A percentile compares a stretch with the other conserved stretches of the same genome.
These are phyloP conservation scores for Wickerhamiella azyma DNA, from an alignment of 805 yeast genomes.

Conservation along the genomic window DNA sequence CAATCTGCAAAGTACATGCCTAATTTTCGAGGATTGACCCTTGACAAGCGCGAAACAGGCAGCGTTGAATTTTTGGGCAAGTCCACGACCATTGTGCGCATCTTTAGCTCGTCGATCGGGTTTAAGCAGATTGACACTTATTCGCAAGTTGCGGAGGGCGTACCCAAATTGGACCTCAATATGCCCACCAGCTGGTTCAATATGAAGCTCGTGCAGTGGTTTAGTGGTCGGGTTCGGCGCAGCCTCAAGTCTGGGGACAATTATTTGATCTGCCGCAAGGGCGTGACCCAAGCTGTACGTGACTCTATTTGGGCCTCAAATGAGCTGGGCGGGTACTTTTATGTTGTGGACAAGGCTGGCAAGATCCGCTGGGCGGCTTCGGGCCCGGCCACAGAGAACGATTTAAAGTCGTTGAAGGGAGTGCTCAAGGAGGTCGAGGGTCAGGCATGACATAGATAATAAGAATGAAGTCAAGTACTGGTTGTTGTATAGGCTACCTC, in stretches of 20 bases:
- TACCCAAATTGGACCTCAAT: conserved; percentile 66
- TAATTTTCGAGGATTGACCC: conserved; percentile 47
- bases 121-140: conserved; percentile 50
- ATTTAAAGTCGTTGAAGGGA: conserved; percentile 34
- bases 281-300: conserved; percentile 43
- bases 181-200: conserved; percentile 63
- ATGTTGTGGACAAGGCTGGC: conserved; percentile 59
- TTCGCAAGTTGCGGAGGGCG: conserved; percentile 35
- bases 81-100: conserved; percentile 49
- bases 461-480: too few relatives aligned
- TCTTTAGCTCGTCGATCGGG: conserved; percentile 58
- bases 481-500: too few relatives aligned
- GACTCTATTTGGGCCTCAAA: conserved; percentile 54
- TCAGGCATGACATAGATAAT: not conserved
- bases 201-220: conserved; percentile 44
- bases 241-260: conserved; percentile 40
- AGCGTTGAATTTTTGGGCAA: conserved; percentile 32
- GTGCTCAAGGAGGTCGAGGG: conserved; percentile 2
- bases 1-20: conserved; percentile 75
- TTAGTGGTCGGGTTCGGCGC: conserved; percentile 33
- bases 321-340: conserved; percentile 68
- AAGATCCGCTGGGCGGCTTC: conserved; percentile 85
- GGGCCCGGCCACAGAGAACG: conserved; percentile 64
- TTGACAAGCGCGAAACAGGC: conserved; percentile 25
- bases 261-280: conserved; percentile 51